Base-by-base conservation (phyloP, 768 basidiomycete species). In the Psilocybe subaeruginosa region DNA sequence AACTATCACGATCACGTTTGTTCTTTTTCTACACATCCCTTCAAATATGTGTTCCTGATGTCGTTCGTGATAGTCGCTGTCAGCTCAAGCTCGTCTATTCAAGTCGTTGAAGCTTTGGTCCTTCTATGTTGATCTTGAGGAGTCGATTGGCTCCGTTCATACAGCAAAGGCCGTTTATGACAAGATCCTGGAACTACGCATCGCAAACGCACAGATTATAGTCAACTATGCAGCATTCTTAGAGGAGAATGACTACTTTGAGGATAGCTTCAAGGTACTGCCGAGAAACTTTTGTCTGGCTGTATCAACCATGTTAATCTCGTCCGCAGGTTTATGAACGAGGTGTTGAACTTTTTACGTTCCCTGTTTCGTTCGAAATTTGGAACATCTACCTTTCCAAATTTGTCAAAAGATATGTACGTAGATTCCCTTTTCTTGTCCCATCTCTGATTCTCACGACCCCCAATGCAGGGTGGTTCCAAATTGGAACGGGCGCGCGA, bases 371-470 rank as follows among this genome's bases (percentile, higher is more conserved):
- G 3, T 99, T 98, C 74, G 97, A 99, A 76, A 89, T 99, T 64
- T 99, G 97, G 97, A 99, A 99, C 73, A 97, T 97, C 56, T 99
- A 99, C 74, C 78, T 99, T 17, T 90, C 93, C 47, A 99, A 99
- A 76, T 99, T 99, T 73, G 85, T 96, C 61, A 95, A 94, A 75
- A 92, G 97, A 76, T 98, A 96, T 76, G 94, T 96, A 68, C 5
- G 33, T 52, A 61, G 57, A 27, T 37, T 58, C 9, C 29, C 55
- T 4, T 8, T 11, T 4, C 8, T n/a, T 19, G 8, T 8, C 4
- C 7, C 4, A 8, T 8, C 35, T 23, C 48, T 48, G 19, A 61
- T 47, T 63, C 29, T 49, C 47, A 39, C 53, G 4, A 55, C 58
- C 8, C 14, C 54, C 54, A 49, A 39, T 43, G 9, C 57, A 96